Conservation (phyloP, 352 stramenopile species). For the Plasmopara muralis region DNA sequence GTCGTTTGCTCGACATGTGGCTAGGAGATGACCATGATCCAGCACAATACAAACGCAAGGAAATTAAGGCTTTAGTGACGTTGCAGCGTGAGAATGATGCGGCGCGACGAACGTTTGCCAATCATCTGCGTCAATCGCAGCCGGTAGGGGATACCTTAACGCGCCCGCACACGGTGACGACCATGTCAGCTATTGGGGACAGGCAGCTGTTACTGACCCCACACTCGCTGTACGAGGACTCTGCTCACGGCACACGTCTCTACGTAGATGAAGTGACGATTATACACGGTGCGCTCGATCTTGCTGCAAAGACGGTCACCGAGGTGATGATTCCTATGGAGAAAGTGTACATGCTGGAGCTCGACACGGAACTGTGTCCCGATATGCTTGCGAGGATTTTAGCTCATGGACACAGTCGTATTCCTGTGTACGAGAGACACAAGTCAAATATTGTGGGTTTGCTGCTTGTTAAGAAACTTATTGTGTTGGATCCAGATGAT, state of each 20-base stretch:
- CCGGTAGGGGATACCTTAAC: slow-evolving; percentile 13
- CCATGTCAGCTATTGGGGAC: slow-evolving; percentile 25
- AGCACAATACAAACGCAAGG: slow-evolving; percentile 82
- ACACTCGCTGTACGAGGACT: slow-evolving; percentile 33
- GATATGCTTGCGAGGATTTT: slow-evolving; percentile 80
- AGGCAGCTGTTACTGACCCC: slow-evolving; percentile 30
- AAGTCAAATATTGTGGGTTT: slow-evolving; percentile 76
- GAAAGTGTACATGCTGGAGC: slow-evolving; percentile 83
- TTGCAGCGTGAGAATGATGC: slow-evolving; percentile 55
- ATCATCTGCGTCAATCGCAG: slow-evolving; percentile 33
- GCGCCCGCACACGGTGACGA: slow-evolving; percentile 18
- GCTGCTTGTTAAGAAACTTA: slow-evolving; percentile 86
- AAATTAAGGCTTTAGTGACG: slow-evolving; percentile 86
- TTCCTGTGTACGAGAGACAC: slow-evolving; percentile 86
- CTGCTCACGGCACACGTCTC: slow-evolving; percentile 44
- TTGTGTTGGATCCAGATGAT: slow-evolving; percentile 84
- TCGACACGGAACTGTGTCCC: slow-evolving; percentile 67
- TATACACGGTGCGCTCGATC: slow-evolving; percentile 86
- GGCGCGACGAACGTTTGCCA: slow-evolving; percentile 27
- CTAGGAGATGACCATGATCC: slow-evolving; percentile 77
- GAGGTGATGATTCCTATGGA: slow-evolving; percentile 88
- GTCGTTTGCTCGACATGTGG: slow-evolving; percentile 82
- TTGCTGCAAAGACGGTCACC: slow-evolving; percentile 78
- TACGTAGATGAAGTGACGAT: slow-evolving; percentile 88
- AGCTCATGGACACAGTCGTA: slow-evolving; percentile 77